Base-by-base conservation (phyloP, 2,329 filamentous ascomycete genomes). In the Aspergillus aculeatinus region DNA sequence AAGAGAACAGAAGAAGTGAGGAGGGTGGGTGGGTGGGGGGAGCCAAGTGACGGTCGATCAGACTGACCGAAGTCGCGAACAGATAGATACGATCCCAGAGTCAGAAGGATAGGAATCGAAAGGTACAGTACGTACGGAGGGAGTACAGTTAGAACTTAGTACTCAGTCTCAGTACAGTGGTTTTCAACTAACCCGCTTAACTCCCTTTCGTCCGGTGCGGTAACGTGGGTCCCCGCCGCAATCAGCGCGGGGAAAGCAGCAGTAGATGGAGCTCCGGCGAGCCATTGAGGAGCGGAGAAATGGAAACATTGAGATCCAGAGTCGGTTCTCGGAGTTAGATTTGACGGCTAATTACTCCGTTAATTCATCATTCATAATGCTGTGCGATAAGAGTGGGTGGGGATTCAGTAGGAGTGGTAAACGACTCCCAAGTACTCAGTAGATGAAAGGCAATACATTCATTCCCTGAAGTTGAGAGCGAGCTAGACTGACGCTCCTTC, bases 131-230 rank as follows among this genome's bases (percentile, higher is more conserved):
- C 27, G 9, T 29, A 29, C 27, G 7, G 2, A 29, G 7, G 27
- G 7, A 10, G 7, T 29, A 29, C 27, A 29, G 7, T 29, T 9
- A 29, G n/a, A n/a, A n/a, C n/a, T n/a, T n/a, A n/a, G n/a, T n/a
- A n/a, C n/a, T n/a, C n/a, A n/a, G n/a, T n/a, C n/a, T n/a, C n/a
- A n/a, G 27, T 29, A 29, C 27, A 29, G 27, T 29, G 9, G 7
- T 35, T 16, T 35, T 35, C 33, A 35, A 12, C 33, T 35, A 7
- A 19, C 33, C 27, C 23, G 14, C 42, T 56, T 50, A 48, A 49
- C 54, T 56, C 54, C 54, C 35, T 49, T 50, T 56, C 44, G 29
- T 33, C 54, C 54, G 44, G 39, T 19, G 16, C 39, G 16, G 39
- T 16, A 27, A 25, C 50, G 50, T 52, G 50, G 14, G 47, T 39